Conservation (phyloP, 257 asterid species). For the Cinchona pubescens region DNA sequence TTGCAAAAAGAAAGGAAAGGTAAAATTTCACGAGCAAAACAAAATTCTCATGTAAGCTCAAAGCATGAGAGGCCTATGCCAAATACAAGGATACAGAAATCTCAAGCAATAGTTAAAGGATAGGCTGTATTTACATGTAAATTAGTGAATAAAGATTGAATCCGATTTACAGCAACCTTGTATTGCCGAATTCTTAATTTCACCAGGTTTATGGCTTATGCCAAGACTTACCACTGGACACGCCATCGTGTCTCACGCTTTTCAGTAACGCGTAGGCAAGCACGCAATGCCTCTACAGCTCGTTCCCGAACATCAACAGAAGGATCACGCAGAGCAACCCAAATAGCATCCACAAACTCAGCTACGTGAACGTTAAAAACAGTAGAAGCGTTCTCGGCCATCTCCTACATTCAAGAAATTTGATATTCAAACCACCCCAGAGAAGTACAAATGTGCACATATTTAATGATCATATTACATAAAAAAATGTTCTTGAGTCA, state of each 20-base stretch:
- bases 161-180: background rate
- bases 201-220: conserved; percentile 3
- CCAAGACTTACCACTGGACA: conserved; percentile 78
- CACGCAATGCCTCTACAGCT: conserved; percentile 97
- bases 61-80: background rate
- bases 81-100: background rate
- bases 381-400: conserved; percentile 99
- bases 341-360: conserved; percentile 93
- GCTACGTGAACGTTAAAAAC: conserved; percentile 96
- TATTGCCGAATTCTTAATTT: background rate
- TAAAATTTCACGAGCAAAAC: background rate
- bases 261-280: conserved; percentile 93
- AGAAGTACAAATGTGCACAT: conserved; percentile 1
- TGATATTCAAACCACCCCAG: conserved; percentile 2
- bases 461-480: no score
- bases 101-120: background rate
- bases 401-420: conserved; percentile 58
- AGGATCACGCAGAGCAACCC: conserved; percentile 98
- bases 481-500: background rate
- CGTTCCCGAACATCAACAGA: conserved; percentile 81
- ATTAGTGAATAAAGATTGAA: background rate
- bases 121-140: background rate
- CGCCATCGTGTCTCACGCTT: conserved; percentile 99
- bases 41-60: background rate
- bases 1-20: no score